A percentile compares a stretch with the other conserved stretches of the same genome.
These are phyloP conservation scores for Candida broadrunensis DNA, from an alignment of 805 yeast genomes.

Conservation along the genomic window DNA sequence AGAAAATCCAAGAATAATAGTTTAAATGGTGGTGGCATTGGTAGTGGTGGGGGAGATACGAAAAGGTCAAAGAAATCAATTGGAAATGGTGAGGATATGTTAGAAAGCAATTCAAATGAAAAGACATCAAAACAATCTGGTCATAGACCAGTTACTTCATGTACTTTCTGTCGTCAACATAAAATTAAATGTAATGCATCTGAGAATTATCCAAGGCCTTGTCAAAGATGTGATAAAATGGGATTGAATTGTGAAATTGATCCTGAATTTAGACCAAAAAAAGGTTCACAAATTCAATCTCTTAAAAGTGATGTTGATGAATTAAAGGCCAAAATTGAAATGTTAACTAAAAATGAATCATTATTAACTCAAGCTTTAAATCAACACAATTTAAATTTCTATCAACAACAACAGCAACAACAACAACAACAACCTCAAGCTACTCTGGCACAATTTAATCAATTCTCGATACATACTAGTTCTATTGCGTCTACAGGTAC, in stretches of 20 bases:
- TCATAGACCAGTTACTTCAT: constrained; percentile 87
- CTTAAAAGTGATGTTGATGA: constrained; percentile 84
- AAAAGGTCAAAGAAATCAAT: constrained; percentile 1
- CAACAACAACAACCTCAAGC: constrained; percentile 4
- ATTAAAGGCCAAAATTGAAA: constrained; percentile 67
- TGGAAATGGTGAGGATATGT: background rate
- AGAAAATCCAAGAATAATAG: background rate
- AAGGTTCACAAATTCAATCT: constrained; percentile 85
- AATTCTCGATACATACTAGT: constrained; percentile 2
- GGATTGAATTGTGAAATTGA: constrained; percentile 81
- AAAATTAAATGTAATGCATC: constrained; percentile 92
- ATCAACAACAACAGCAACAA: constrained; percentile 18
- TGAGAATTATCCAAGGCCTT: constrained; percentile 75
- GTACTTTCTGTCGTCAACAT: constrained; percentile 93
- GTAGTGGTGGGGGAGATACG: background rate
- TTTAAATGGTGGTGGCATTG: background rate
- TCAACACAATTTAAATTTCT: constrained; percentile 34
- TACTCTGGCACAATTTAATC: background rate
- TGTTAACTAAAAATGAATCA: constrained; percentile 60
- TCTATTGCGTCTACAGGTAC: constrained; percentile 6
- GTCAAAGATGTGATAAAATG: constrained; percentile 80
- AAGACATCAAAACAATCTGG: constrained; percentile 28
- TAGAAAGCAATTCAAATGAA: background rate
- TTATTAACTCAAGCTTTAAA: constrained; percentile 63
- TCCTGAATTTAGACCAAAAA: constrained; percentile 86